Base-by-base conservation (phyloP, 2,329 filamentous ascomycete species). In the Thermothelomyces thermophilus region DNA sequence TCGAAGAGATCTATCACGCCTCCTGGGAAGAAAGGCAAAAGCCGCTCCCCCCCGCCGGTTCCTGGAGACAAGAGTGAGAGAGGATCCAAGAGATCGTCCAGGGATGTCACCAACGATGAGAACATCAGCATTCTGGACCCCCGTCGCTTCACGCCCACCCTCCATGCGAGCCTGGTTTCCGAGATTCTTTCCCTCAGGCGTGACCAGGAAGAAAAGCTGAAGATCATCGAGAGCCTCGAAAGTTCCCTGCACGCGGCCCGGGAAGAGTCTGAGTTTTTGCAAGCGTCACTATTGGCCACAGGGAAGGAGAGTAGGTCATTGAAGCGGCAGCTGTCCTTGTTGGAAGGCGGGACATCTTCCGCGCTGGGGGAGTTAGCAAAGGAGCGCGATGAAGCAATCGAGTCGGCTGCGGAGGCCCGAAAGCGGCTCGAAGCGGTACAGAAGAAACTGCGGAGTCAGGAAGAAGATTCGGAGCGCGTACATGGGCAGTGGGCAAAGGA, bases 111-210 rank as follows among this genome's bases (percentile, higher is more conserved):
- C 19, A 77, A 70, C 48, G 82, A 91, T 57, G 86, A 91, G 55
- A 80, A 72, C 39, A 82, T 90, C 51, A 77, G 79, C 58, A 82
- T 89, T 19, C 73, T 96, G 26, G 93, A 98, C 63, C 90, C 93
- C 3, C 82, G 91, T 48, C 81, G 93, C 33, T 96, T 98, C 63
- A 98, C 93, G 0, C 93, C 93, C 1, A 97, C 90, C 0, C 72
- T 98, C 10, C 93, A 97, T 66, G 93, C 93, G 8, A 96, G 88
- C 43, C 73, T 98, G 6, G 91, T 98, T 1, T 91, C 91, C 0
- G 93, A 98, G 66, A 98, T 98, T 55, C 73, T 98, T 34, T 82
- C 83, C 2, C 71, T 98, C 43, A 82, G 90, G 19, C 79, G 93
- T 51, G 93, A 98, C 57, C 81, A 97, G 55, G 93, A 98, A 63